A percentile compares a stretch with the other conserved stretches of the same genome.
Conservation (phyloP, 768 basidiomycete genomes). For the Suillus tomentosus region DNA sequence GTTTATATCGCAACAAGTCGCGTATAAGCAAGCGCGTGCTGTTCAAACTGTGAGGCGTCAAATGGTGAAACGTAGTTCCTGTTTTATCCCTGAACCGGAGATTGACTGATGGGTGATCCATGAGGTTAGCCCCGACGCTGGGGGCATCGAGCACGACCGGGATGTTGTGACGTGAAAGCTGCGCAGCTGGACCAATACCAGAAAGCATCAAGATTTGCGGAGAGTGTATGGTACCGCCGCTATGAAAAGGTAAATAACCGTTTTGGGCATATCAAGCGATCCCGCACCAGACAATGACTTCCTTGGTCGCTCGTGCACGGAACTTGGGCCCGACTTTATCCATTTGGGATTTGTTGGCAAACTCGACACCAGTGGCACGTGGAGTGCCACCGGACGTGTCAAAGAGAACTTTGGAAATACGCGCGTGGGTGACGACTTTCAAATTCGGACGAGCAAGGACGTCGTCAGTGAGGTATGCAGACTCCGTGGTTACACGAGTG, state of each 20-base stretch:
- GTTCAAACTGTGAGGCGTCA: conserved; percentile 29
- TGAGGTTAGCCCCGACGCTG: conserved; percentile 72
- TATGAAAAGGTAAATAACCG: conserved; percentile 24
- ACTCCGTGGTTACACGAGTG: conserved; percentile 61
- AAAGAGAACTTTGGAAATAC: conserved; percentile 60
- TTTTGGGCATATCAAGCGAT: too few relatives aligned
- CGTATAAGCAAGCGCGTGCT: conserved; percentile 29
- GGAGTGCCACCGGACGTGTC: conserved; percentile 40
- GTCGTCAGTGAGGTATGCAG: conserved; percentile 64
- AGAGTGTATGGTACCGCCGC: conserved; percentile 64
- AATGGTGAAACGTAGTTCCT: conserved; percentile 42
- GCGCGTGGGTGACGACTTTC: conserved; percentile 56
- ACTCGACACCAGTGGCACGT: conserved; percentile 65
- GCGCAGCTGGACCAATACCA: conserved; percentile 69
- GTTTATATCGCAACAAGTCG: conserved; percentile 44
- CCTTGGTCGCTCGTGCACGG: conserved; percentile 51
- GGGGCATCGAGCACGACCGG: conserved; percentile 62
- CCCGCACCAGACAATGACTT: conserved; percentile 63
- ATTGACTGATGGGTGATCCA: conserved; percentile 65
- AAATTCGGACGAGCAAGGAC: conserved; percentile 69
- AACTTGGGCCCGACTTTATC: conserved; percentile 38
- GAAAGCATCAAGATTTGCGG: conserved; percentile 73
- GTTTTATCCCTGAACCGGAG: conserved; percentile 54
- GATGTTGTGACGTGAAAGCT: conserved; percentile 56
- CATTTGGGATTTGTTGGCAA: conserved; percentile 36